Evolutionary conservation across 306 rosid genomes (phyloP), one percentile per base, ranked within the genome.

Genomic region (Spatholobus suberectus): DNA sequence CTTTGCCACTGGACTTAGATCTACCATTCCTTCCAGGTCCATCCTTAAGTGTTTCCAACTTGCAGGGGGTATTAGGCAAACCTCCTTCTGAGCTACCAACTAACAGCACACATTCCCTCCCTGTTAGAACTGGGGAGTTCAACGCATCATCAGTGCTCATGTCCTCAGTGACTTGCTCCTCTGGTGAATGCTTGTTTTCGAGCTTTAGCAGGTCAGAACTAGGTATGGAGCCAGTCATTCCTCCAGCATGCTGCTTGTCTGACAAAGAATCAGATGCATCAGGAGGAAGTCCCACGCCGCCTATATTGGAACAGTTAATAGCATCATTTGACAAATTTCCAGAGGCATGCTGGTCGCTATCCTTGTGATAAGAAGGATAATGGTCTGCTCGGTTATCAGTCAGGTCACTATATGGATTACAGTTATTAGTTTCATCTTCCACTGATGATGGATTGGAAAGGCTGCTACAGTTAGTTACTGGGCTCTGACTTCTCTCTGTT

Each of bases 391-490:
- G 92, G 79, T 89, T 91, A 73, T 86, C 90, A 17, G 83, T 83
- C 73, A 86, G 94, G 80, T 91, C 94, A 29, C 88, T 84, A 47
- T 83, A 90, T 8, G 91, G 95, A 55, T 86, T 82, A 13, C 87
- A 74, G 86, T 94, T 94, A 85, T 92, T 95, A 27, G 94, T 95
- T 87, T 95, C 98, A 84, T 95, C 97, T 85, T 93, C 98, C 58
- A 93, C 93, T 2, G 98, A 95, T 37, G 97, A 95, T 5, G 98
- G 98, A 91, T 93, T 93, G 47, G 98, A 93, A 82, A 95, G 97
- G 88, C 91, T 90, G 84, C 98, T 95, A 27, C 89, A 89, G 89
- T 91, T 95, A 80, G 97, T 95, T 70, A 87, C 90, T 7, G 97
- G 97, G 67, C 98, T 95, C 85, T 89, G 97, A 87, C 95, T 90